Percentiles rank a stretch among this genome's conserved stretches.
Conservation (phyloP, 139 green algal species). For the Microglena sp. region DNA sequence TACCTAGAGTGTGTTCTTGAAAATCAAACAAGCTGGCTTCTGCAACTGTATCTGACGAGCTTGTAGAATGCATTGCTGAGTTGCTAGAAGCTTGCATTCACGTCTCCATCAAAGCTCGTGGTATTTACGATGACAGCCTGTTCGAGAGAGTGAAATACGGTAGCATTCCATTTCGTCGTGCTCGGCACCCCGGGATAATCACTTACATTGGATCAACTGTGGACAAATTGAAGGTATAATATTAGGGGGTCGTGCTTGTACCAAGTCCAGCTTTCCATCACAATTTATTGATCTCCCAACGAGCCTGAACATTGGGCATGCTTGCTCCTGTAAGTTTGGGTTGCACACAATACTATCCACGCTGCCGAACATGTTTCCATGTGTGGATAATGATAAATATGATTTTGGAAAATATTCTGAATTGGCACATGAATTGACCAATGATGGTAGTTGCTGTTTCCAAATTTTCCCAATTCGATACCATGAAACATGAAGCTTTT, state of each 20-base stretch:
- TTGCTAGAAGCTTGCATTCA: conserved; percentile 40
- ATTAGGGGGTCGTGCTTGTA: neutral
- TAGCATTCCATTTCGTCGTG: conserved; percentile 13
- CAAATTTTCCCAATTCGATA: too few species aligned
- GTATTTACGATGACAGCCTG: conserved; percentile 19
- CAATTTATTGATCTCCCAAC: neutral
- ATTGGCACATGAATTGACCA: too few species aligned
- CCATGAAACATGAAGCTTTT: too few species aligned
- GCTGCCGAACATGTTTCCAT: too few species aligned
- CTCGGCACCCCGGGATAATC: conserved; percentile 30
- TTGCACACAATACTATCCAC: too few species aligned
- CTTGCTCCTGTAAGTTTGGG: too few species aligned
- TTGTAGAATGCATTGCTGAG: conserved; percentile 14
- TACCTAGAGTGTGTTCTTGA: too few species aligned
- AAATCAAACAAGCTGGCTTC: too few species aligned
- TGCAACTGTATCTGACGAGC: neutral
- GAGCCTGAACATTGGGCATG: too few species aligned
- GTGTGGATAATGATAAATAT: too few species aligned
- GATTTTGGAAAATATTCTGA: too few species aligned
- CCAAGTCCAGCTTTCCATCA: neutral
- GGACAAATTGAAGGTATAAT: neutral
- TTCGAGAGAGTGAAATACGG: conserved; percentile 27
- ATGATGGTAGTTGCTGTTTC: too few species aligned
- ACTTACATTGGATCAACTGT: conserved; percentile 29
- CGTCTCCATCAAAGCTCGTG: conserved; percentile 11